Percentiles rank a stretch among this genome's conserved stretches.
Evolutionary conservation across 805 yeast genomes (phyloP).

Genomic region (Candida awuae): DNA sequence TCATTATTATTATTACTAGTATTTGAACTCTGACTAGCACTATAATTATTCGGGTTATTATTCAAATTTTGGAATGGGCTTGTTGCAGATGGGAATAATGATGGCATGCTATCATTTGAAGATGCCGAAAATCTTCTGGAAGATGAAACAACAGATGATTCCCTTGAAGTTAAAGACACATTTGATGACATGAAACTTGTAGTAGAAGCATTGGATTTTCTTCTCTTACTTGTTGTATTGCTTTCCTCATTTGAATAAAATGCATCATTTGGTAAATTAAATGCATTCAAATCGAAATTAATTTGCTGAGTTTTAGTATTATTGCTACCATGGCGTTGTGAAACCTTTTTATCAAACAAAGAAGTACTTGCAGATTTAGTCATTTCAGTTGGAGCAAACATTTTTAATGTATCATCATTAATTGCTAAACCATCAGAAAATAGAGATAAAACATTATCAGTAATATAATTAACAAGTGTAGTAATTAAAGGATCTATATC

Average conservation of each 20-base stretch:
- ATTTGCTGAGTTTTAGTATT: constrained; percentile 1
- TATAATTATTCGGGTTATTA: neutral
- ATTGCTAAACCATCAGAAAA: constrained; percentile 10
- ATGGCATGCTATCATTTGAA: constrained; percentile 21
- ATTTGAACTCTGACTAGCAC: neutral
- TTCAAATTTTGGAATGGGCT: constrained; percentile 13
- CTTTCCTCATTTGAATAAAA: constrained; percentile 12
- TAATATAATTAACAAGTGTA: constrained; percentile 17
- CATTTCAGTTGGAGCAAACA: constrained; percentile 16
- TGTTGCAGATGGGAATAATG: constrained; percentile 25
- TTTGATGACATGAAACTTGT: constrained; percentile 23
- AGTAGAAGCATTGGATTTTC: constrained; percentile 23
- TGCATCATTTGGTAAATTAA: constrained; percentile 19
- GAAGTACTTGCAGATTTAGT: constrained; percentile 12
- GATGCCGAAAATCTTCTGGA: constrained; percentile 23
- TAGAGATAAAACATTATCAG: constrained; percentile 12
- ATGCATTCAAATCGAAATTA: constrained; percentile 25
- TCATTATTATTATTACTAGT: neutral
- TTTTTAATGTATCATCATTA: constrained; percentile 19
- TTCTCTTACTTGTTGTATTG: constrained; percentile 12
- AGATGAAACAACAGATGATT: constrained; percentile 21
- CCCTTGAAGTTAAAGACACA: constrained; percentile 18
- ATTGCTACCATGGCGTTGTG: neutral
- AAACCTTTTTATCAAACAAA: constrained; percentile 18
- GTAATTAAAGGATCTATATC: constrained; percentile 20